Evolutionary conservation across 1,284 basidiomycete genomes (phyloP), one percentile per base, ranked within the genome.

Genomic region (Xanthoconium separans): DNA sequence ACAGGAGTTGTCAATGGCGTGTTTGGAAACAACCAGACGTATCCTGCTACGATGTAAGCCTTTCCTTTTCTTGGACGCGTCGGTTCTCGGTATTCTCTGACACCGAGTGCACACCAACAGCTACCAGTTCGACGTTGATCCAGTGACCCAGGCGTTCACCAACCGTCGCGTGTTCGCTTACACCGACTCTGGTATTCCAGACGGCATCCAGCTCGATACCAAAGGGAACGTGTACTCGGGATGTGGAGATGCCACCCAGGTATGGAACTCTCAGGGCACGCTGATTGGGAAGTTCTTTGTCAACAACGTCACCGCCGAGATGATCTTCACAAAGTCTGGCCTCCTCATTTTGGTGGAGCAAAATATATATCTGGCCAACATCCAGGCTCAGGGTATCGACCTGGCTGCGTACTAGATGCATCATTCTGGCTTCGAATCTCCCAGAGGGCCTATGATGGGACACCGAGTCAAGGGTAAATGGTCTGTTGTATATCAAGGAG

Each of bases 271-370:
- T 0, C 63, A 77, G 15, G 89, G 89, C 3, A 78, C 75, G 2
- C 74, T 91, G 3, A 71, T 92, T 11, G 89, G 89, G 41, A 92
- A 91, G 70, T 84, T 92, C 66, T 90, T 85, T 72, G 56, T 85
- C 0, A 83, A 82, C 16, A 74, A 69, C 4, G 75, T 75, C 0
- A 76, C 79, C 5, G 80, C 88, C 27, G 87, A 91, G 65, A 74
- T 86, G 73, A 78, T 82, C 12, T 91, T 91, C 30, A 66, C 60
- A 15, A 50, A 47, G 15, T 66, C 64, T 13, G 64, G 64, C 8
- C 58, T 65, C 16, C 44, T 66, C 4, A 50, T 63, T 20, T 39
- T 66, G 1, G 4, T 6, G 4, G 62, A 66, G 20, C 34, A 65
- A 20, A 29, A 2, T 13, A 46, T 63, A 29, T 63, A 63, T 41